Evolutionary conservation across 805 yeast species (phyloP).

Genomic region (Metahyphopichia silvanorum): DNA sequence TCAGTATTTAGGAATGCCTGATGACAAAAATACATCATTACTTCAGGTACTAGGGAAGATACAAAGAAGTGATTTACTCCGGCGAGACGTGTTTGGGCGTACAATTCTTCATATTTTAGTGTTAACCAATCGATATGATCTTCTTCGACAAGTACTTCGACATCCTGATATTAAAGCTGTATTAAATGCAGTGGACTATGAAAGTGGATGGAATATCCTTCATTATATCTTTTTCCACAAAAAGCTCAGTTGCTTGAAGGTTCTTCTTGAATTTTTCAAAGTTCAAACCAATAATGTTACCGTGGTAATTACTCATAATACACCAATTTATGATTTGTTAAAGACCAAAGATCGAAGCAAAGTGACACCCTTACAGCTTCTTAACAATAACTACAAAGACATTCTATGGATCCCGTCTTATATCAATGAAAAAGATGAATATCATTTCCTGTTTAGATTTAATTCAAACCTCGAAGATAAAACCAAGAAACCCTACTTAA

Average conservation of each 20-base stretch:
- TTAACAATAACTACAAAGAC: conserved; percentile 44
- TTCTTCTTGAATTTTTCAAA: conserved; percentile 24
- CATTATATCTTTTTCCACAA: conserved; percentile 66
- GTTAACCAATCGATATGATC: conserved; percentile 45
- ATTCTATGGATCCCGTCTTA: conserved; percentile 42
- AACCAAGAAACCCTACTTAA: background rate
- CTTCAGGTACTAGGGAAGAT: conserved; percentile 8
- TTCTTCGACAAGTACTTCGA: conserved; percentile 44
- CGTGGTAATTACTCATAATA: conserved; percentile 16
- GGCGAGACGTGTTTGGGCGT: conserved; percentile 71
- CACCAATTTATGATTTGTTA: conserved; percentile 35
- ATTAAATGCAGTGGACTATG: conserved; percentile 52
- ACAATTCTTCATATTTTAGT: conserved; percentile 58
- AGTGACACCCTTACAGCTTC: conserved; percentile 68
- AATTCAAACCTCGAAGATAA: conserved; percentile 1
- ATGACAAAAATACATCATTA: background rate
- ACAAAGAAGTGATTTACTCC: conserved; percentile 34
- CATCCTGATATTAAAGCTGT: conserved; percentile 44
- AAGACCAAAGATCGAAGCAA: conserved; percentile 67
- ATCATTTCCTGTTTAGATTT: conserved; percentile 22
- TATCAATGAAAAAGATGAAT: conserved; percentile 33
- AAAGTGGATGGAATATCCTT: conserved; percentile 78
- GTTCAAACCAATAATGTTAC: conserved; percentile 3
- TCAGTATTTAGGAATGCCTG: background rate
- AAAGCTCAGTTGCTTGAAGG: conserved; percentile 51